These are phyloP conservation scores for Ceratobasidium sp. DNA, from an alignment of 1,284 basidiomycete species.

Conservation along the genomic window DNA sequence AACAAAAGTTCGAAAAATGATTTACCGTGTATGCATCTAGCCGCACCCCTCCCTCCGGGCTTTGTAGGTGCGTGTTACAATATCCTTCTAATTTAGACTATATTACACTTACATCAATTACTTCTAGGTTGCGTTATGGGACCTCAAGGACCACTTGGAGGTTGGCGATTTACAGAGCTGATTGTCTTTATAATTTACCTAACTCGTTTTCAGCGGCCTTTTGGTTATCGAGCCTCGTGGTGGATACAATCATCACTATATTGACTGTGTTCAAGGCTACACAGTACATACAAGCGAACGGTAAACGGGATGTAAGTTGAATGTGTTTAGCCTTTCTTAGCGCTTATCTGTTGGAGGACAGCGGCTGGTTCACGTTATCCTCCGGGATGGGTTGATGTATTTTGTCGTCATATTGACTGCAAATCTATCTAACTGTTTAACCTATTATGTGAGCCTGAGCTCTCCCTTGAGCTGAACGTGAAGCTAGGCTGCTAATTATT, in stretches of 20 bases:
- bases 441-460: background rate
- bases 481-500: background rate
- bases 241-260: conserved; percentile 2
- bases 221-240: conserved; percentile 11
- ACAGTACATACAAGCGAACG: background rate
- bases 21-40: no score
- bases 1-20: background rate
- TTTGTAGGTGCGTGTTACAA: no score
- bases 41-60: no score
- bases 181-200: background rate
- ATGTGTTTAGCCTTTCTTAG: background rate
- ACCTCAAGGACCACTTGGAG: background rate
- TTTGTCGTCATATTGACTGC: conserved; percentile 14
- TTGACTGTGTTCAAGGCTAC: conserved; percentile 2
- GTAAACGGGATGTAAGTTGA: conserved; percentile 6
- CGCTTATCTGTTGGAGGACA: background rate
- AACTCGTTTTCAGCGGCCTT: background rate
- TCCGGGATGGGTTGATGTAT: conserved; percentile 24
- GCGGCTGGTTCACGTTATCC: conserved; percentile 11
- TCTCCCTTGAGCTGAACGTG: background rate
- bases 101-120: background rate
- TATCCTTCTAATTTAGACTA: no score
- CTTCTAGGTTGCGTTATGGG: conserved; percentile 22
- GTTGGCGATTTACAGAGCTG: background rate
- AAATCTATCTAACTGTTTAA: conserved; percentile 20